Percentiles rank a stretch among this genome's conserved stretches.
phyloP scores from a whole-genome alignment of 805 yeast species.

The Metschnikowia henanensis region DNA sequence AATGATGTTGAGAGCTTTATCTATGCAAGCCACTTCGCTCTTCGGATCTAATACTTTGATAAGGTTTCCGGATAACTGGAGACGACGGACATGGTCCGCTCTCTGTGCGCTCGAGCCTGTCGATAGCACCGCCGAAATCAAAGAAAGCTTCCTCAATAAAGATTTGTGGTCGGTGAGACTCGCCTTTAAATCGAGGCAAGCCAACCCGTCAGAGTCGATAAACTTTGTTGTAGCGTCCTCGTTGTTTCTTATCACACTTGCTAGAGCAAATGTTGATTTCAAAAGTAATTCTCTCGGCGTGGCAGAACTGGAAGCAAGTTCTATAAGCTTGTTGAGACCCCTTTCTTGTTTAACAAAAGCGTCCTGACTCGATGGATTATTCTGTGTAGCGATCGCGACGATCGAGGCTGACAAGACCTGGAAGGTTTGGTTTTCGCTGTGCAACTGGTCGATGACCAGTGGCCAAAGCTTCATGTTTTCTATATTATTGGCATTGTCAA shows the following conservation, averaged over 20 bases:
- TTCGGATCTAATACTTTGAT: conserved; percentile 30
- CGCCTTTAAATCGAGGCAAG: conserved; percentile 36
- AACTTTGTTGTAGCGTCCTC: conserved; percentile 55
- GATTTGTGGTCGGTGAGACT: conserved; percentile 34
- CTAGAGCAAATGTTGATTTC: conserved; percentile 77
- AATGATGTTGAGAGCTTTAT: conserved; percentile 54
- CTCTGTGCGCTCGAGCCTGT: conserved; percentile 47
- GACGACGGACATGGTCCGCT: conserved; percentile 37
- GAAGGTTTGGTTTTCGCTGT: conserved; percentile 38
- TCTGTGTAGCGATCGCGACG: conserved; percentile 91
- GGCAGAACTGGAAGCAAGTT: conserved; percentile 33
- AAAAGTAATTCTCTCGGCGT: conserved; percentile 37
- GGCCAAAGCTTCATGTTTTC: conserved; percentile 84
- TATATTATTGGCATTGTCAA: conserved; percentile 93
- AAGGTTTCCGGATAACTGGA: conserved; percentile 34
- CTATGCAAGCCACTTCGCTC: conserved; percentile 50
- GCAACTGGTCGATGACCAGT: conserved; percentile 55
- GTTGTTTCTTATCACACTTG: conserved; percentile 73
- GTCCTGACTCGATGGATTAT: conserved; percentile 74
- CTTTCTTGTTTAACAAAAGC: conserved; percentile 54
- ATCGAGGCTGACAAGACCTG: conserved; percentile 65
- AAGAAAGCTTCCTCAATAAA: conserved; percentile 54
- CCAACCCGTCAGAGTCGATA: conserved; percentile 62
- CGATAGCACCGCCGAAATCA: conserved; percentile 59
- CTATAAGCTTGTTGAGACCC: conserved; percentile 48